A percentile compares a stretch with the other conserved stretches of the same genome.
These are phyloP conservation scores for Eucalyptus regnans DNA, from an alignment of 345 rosid species.

Conservation along the genomic window DNA sequence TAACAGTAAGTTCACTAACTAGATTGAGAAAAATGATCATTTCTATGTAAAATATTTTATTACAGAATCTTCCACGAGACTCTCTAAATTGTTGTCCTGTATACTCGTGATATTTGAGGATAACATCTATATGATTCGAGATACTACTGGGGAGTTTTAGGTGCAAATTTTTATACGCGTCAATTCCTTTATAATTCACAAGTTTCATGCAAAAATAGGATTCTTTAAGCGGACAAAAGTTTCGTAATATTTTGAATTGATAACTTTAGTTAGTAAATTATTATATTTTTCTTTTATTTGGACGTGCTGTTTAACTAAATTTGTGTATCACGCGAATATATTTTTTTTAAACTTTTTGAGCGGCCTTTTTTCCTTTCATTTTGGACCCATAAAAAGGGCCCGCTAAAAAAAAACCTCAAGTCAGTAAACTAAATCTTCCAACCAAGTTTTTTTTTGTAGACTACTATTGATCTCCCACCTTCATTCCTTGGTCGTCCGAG, in stretches of 20 bases:
- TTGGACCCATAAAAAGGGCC: fast-evolving
- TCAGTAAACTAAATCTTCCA: too few relatives aligned
- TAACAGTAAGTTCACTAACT: too few relatives aligned
- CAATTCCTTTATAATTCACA: background rate
- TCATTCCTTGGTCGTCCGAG: too few relatives aligned
- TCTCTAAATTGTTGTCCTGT: background rate
- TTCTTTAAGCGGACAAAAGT: background rate
- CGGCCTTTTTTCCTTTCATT: background rate
- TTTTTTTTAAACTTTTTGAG: background rate
- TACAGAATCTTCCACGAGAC: background rate
- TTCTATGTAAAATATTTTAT: background rate
- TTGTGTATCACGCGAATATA: fast-evolving
- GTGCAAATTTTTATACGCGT: background rate
- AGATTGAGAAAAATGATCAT: background rate
- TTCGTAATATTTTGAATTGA: background rate
- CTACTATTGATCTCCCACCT: too few relatives aligned
- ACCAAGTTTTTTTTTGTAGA: too few relatives aligned
- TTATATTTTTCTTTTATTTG: background rate
- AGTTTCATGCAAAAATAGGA: background rate
- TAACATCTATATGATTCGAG: background rate
- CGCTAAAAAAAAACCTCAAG: background rate
- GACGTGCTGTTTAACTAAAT: background rate
- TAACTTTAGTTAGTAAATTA: background rate
- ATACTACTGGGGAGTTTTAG: background rate
- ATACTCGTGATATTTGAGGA: background rate